These are phyloP conservation scores for Botrytis aclada DNA, from an alignment of 2,329 filamentous ascomycete genomes.

Conservation along the genomic window DNA sequence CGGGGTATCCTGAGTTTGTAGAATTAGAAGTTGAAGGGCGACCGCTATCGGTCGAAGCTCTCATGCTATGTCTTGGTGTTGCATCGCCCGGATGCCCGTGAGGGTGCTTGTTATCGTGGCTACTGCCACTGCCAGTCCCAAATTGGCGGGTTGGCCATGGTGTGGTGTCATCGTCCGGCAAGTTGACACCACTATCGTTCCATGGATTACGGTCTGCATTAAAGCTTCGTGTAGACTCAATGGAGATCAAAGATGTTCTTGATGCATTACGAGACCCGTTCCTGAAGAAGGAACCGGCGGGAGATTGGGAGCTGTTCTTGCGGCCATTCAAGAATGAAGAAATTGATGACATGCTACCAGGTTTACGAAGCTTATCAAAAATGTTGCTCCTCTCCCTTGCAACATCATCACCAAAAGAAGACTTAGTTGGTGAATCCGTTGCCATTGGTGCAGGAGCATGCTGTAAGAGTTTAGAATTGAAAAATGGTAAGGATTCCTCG, in stretches of 20 bases:
- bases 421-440: conserved; percentile 85
- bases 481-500: conserved; percentile 93
- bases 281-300: conserved; percentile 84
- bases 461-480: conserved; percentile 94
- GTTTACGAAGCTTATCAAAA: conserved; percentile 91
- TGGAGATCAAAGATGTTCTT: conserved; percentile 91
- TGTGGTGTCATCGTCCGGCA: conserved; percentile 76
- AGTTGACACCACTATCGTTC: conserved; percentile 96
- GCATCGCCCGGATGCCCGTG: conserved; percentile 70
- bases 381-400: conserved; percentile 76
- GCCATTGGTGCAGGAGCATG: conserved; percentile 77
- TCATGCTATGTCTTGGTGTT: conserved; percentile 78
- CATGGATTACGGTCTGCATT: conserved; percentile 92
- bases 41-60: conserved; percentile 85
- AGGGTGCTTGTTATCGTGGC: conserved; percentile 60
- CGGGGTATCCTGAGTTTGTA: conserved; percentile 93
- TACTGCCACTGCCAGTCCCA: conserved; percentile 58
- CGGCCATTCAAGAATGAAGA: conserved; percentile 93
- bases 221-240: conserved; percentile 89
- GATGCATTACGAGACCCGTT: conserved; percentile 84
- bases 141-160: conserved; percentile 61
- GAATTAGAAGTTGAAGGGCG: conserved; percentile 94
- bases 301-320: conserved; percentile 88
- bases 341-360: conserved; percentile 89
- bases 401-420: conserved; percentile 77